Conservation (phyloP, 1,139 yeast species). For the Candida pseudoviswanathii region DNA sequence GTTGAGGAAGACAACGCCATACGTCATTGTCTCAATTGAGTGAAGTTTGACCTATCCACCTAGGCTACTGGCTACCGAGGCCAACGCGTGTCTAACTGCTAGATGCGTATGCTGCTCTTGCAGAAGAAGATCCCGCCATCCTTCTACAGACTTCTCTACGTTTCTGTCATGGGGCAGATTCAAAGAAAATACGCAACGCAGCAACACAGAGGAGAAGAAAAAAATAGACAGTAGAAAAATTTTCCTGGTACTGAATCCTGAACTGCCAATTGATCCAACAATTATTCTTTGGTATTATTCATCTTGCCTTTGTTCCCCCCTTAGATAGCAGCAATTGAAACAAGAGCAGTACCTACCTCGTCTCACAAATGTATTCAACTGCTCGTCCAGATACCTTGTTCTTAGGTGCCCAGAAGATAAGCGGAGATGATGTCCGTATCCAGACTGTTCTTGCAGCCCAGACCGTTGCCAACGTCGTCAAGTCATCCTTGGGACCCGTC, state of each 20-base stretch:
- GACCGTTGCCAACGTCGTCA: constrained; percentile 96
- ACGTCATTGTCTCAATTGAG: too few species aligned
- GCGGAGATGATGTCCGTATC: constrained; percentile 95
- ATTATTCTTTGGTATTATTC: too few species aligned
- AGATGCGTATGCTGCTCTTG: not conserved
- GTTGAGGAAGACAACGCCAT: too few species aligned
- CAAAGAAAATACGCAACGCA: not conserved
- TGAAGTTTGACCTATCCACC: too few species aligned
- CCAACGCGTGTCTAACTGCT: too few species aligned
- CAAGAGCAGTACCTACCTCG: too few species aligned
- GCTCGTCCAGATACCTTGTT: constrained; percentile 91
- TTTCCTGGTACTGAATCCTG: not conserved
- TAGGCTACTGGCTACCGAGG: too few species aligned
- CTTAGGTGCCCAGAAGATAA: constrained; percentile 92
- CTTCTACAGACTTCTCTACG: not conserved
- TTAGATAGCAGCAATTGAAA: too few species aligned
- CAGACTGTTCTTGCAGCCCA: constrained; percentile 96
- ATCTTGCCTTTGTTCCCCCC: too few species aligned
- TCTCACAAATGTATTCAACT: constrained; percentile 44
- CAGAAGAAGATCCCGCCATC: not conserved
- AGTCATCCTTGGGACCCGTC: constrained; percentile 96
- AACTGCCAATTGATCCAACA: not conserved
- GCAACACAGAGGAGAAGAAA: not conserved
- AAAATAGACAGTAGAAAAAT: constrained; percentile 3
- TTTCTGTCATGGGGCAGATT: not conserved